Evolutionary conservation across 805 yeast genomes (phyloP).

Genomic region (Debaryomyces castellii): DNA sequence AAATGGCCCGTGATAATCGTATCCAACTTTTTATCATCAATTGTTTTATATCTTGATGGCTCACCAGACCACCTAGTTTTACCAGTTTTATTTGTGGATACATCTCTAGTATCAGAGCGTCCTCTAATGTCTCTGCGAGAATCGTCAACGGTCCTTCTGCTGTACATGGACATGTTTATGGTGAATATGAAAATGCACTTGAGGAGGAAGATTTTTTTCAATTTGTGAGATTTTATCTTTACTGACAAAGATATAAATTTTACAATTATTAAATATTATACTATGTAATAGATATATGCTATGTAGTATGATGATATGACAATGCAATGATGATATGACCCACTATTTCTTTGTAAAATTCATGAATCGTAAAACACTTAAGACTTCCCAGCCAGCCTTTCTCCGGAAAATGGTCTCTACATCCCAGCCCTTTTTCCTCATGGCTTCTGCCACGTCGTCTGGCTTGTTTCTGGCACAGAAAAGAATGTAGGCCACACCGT

Average conservation of each 20-base stretch:
- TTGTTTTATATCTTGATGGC: conserved; percentile 23
- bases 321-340: neutral
- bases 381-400: conserved; percentile 95
- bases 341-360: conserved; percentile 4
- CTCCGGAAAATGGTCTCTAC: conserved; percentile 57
- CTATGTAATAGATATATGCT: neutral
- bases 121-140: conserved; percentile 6
- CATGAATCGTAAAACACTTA: conserved; percentile 68
- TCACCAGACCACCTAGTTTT: conserved; percentile 35
- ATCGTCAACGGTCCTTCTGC: conserved; percentile 6
- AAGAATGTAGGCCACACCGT: conserved; percentile 82
- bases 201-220: neutral
- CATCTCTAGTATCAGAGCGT: conserved; percentile 4
- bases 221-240: neutral
- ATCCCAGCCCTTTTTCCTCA: conserved; percentile 53
- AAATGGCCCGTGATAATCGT: conserved; percentile 43
- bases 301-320: neutral
- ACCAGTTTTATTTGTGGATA: neutral
- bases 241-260: neutral
- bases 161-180: conserved; percentile 7
- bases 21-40: conserved; percentile 23
- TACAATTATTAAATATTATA: neutral
- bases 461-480: conserved; percentile 94
- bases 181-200: too few species aligned
- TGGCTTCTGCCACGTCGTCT: conserved; percentile 47